These are phyloP conservation scores for Triticum turgidum DNA, from an alignment of 176 grass and related monocot genomes.

Conservation along the genomic window DNA sequence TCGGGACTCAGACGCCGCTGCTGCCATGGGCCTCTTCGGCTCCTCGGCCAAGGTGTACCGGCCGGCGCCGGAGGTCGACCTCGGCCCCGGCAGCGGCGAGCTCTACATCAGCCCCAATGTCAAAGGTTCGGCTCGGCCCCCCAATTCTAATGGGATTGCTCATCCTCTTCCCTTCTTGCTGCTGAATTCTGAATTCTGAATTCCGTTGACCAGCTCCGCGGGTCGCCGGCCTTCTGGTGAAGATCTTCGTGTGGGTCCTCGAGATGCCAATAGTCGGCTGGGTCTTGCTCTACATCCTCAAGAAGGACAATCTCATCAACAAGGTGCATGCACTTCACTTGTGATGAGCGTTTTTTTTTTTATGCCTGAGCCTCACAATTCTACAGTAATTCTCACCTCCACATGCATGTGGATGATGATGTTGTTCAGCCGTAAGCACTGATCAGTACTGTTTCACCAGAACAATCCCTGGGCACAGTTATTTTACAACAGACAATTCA, in stretches of 20 bases:
- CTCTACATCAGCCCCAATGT: constrained; percentile 85
- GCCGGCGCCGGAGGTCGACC: constrained; percentile 69
- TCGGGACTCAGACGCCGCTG: background rate
- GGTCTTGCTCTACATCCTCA: constrained; percentile 64
- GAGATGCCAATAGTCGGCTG: constrained; percentile 65
- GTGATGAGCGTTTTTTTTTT: background rate
- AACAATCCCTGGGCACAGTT: background rate
- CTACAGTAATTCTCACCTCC: background rate
- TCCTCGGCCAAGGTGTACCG: constrained; percentile 75
- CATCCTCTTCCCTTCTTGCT: background rate
- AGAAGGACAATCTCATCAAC: constrained; percentile 95
- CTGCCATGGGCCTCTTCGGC: constrained; percentile 67
- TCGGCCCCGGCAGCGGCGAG: constrained; percentile 75
- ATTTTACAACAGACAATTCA: background rate
- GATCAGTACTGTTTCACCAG: background rate
- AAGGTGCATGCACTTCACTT: constrained; percentile 46
- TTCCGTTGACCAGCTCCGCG: constrained; percentile 56
- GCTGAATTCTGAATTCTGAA: background rate
- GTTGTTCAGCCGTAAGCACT: background rate
- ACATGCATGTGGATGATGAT: background rate
- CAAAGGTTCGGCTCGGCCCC: constrained; percentile 53
- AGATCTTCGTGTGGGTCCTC: constrained; percentile 94
- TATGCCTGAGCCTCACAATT: background rate
- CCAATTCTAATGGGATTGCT: background rate
- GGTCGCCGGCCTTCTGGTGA: constrained; percentile 84